A percentile compares a stretch with the other conserved stretches of the same genome.
Conservation (phyloP, 2,329 filamentous ascomycete species). For the Reticulascus tulasneorum region DNA sequence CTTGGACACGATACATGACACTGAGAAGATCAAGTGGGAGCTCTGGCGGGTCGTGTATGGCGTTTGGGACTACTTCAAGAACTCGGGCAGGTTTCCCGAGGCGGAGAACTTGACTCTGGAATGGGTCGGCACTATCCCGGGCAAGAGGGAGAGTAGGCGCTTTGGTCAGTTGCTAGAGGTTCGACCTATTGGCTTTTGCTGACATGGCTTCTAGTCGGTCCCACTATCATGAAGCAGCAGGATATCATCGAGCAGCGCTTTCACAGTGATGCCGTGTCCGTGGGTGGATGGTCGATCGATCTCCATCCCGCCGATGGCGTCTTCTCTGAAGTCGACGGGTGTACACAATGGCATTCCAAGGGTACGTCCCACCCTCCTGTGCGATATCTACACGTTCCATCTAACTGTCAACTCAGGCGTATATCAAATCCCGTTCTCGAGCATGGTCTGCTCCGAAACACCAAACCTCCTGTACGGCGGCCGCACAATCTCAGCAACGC, state of each 20-base stretch:
- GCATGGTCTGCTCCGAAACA: conserved; percentile 19
- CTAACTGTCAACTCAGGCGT: no score
- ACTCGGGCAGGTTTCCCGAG: conserved; percentile 20
- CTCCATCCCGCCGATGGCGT: conserved; percentile 21
- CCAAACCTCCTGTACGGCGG: conserved; percentile 21
- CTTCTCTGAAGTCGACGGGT: conserved; percentile 21
- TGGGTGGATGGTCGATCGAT: conserved; percentile 21
- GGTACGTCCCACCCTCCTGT: conserved; percentile 3
- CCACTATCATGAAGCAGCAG: conserved; percentile 20
- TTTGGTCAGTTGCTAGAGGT: conserved; percentile 17
- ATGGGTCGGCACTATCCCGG: conserved; percentile 21
- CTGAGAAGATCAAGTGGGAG: conserved; percentile 22
- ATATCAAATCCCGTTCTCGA: conserved; percentile 21
- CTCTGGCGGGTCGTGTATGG: conserved; percentile 21
- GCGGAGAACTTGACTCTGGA: conserved; percentile 20
- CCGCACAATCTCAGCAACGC: conserved; percentile 19
- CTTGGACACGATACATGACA: conserved; percentile 20
- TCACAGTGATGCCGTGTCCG: conserved; percentile 18
- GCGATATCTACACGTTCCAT: no score
- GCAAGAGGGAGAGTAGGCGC: conserved; percentile 19
- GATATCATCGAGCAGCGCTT: conserved; percentile 21
- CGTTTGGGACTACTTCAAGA: conserved; percentile 22
- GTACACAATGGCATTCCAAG: conserved; percentile 20
- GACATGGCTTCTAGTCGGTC: conserved; percentile 15
- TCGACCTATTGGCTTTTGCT: not conserved